These are phyloP conservation scores for Jimgerdemannia lactiflua DNA, from an alignment of 192 early-diverging fungal species.

Conservation along the genomic window DNA sequence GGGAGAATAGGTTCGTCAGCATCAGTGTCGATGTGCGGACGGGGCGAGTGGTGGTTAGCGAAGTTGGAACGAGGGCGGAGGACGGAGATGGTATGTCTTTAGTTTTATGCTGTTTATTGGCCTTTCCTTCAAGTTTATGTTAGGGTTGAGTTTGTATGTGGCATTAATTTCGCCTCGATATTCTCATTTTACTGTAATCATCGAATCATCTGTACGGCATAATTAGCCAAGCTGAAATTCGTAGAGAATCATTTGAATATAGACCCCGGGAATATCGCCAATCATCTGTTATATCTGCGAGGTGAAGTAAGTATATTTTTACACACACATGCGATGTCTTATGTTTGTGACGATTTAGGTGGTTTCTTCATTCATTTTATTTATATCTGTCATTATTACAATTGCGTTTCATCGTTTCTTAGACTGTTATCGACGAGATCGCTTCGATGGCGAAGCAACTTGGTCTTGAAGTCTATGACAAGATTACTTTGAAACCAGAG, in stretches of 20 bases:
- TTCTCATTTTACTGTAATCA: too few relatives aligned
- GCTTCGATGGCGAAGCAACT: constrained; percentile 35
- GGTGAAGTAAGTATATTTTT: too few relatives aligned
- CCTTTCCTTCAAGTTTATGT: too few relatives aligned
- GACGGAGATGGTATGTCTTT: constrained; percentile 44
- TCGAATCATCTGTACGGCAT: too few relatives aligned
- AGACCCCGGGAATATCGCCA: constrained; percentile 23
- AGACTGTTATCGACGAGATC: constrained; percentile 31
- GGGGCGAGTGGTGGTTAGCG: constrained; percentile 39
- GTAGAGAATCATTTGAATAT: constrained; percentile 28
- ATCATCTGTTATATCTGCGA: constrained; percentile 29
- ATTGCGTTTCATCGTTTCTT: constrained; percentile 10
- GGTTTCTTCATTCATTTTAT: too few relatives aligned
- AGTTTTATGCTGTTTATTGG: neutral
- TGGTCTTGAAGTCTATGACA: constrained; percentile 21
- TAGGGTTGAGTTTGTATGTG: neutral
- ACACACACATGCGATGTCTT: too few relatives aligned
- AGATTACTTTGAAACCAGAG: constrained; percentile 25
- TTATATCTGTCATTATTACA: too few relatives aligned
- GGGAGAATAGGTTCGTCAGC: constrained; percentile 42
- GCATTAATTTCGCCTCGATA: too few relatives aligned
- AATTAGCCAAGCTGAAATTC: constrained; percentile 22
- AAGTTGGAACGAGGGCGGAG: constrained; percentile 38
- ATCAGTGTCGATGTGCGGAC: constrained; percentile 46
- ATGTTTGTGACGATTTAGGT: too few relatives aligned